Conservation (phyloP, 768 basidiomycete species). For the Rhodotorula paludigena region DNA sequence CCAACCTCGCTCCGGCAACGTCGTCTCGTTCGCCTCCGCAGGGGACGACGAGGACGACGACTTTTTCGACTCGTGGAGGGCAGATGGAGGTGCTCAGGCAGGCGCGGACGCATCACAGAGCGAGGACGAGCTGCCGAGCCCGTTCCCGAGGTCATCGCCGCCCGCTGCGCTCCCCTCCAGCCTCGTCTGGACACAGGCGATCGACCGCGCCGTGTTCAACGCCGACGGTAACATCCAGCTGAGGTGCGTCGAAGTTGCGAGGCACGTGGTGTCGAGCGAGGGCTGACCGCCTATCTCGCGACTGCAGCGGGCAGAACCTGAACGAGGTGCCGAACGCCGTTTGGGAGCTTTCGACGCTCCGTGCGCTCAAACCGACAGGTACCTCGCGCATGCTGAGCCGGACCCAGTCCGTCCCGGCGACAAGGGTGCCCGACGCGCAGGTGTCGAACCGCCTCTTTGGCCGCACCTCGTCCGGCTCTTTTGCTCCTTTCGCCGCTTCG, state of each 20-base stretch:
- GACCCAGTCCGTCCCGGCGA: not conserved
- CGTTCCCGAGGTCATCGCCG: not conserved
- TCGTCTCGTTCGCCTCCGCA: not conserved
- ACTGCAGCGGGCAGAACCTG: constrained; percentile 4
- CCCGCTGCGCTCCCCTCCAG: not conserved
- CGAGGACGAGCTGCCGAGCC: not conserved
- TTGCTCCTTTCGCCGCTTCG: not conserved
- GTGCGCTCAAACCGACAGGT: not conserved
- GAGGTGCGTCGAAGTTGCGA: too few relatives aligned
- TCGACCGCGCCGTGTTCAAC: constrained; percentile 10
- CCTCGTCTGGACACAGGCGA: constrained; percentile 1
- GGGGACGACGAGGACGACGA: constrained; percentile 7
- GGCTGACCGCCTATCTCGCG: not conserved
- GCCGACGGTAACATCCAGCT: constrained; percentile 12
- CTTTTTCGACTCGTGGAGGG: not conserved
- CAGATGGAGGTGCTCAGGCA: not conserved
- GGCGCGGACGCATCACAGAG: too few relatives aligned
- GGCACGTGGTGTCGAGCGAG: too few relatives aligned
- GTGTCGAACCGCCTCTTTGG: not conserved
- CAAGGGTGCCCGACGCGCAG: not conserved
- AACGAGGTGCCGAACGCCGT: constrained; percentile 13
- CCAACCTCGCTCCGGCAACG: not conserved
- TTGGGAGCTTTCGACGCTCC: constrained; percentile 15
- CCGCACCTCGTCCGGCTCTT: constrained; percentile 1
- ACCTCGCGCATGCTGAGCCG: not conserved